Evolutionary conservation across 2,329 filamentous ascomycete genomes (phyloP).

Genomic region (Penicillium sp.): DNA sequence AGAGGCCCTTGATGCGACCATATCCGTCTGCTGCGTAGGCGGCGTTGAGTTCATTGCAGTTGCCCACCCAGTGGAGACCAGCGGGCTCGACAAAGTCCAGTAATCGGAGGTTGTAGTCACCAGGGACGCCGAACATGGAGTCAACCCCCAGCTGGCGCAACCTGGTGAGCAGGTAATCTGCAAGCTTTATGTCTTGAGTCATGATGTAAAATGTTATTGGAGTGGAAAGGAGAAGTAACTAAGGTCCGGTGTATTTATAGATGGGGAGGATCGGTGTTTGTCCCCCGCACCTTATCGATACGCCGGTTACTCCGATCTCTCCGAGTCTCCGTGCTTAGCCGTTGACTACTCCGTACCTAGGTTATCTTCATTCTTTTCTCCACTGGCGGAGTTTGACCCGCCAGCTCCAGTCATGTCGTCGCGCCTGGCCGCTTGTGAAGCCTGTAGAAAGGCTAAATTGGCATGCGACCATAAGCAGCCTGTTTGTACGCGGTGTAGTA

Average conservation of each 20-base stretch:
- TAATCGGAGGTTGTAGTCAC: conserved; percentile 66
- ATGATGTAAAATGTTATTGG: conserved; percentile 6
- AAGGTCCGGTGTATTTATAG: conserved; percentile 3
- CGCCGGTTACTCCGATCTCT: conserved; percentile 13
- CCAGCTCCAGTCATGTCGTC: conserved; percentile 16
- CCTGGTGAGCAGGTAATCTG: conserved; percentile 60
- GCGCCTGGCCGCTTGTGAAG: conserved; percentile 25
- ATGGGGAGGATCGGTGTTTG: background rate
- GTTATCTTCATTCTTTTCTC: background rate
- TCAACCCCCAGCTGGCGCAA: conserved; percentile 61
- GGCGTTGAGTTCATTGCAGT: conserved; percentile 70
- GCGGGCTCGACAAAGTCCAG: conserved; percentile 62
- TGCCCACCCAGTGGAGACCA: conserved; percentile 61
- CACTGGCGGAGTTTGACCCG: conserved; percentile 12
- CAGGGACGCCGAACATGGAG: conserved; percentile 66
- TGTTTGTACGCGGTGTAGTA: conserved; percentile 21
- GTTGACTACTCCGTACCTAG: background rate
- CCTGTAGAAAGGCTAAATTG: conserved; percentile 25
- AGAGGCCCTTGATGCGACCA: conserved; percentile 30
- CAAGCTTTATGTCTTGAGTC: conserved; percentile 28
- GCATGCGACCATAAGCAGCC: conserved; percentile 26
- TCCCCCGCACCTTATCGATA: conserved; percentile 19
- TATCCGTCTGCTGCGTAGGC: conserved; percentile 44
- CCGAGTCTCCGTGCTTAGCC: conserved; percentile 20
- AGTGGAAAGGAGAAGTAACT: conserved; percentile 2